phyloP scores from a whole-genome alignment of 331 rosid genomes.

The Acacia pycnantha region DNA sequence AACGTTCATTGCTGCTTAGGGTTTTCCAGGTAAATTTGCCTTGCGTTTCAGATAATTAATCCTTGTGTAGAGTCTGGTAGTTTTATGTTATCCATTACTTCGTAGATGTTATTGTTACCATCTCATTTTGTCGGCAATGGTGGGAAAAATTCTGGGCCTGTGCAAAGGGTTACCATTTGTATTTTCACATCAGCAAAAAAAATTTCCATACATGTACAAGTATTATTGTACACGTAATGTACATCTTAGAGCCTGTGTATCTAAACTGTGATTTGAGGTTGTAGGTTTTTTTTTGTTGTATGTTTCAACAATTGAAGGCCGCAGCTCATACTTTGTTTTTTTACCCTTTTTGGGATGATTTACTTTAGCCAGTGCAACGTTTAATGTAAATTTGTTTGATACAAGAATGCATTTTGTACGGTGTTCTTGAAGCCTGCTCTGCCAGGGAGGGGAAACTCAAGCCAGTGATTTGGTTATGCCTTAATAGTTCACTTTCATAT shows the following conservation, averaged over 20 bases:
- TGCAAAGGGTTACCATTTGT: not conserved
- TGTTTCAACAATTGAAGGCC: not conserved
- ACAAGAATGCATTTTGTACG: not conserved
- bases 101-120: not conserved
- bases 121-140: conserved; percentile 6
- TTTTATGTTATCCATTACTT: conserved; percentile 7
- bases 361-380: not conserved
- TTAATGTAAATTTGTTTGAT: not conserved
- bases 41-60: conserved; percentile 16
- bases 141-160: not conserved
- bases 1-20: conserved; percentile 40
- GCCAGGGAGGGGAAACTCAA: not conserved
- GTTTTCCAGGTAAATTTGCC: conserved; percentile 53
- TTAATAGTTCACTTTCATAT: not conserved
- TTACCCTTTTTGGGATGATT: not conserved
- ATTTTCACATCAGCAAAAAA: not conserved
- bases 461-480: not conserved
- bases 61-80: not conserved
- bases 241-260: not conserved
- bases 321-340: not conserved
- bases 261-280: not conserved
- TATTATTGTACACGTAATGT: not conserved
- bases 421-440: not conserved
- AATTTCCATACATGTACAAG: not conserved
- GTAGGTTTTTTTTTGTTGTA: not conserved